Base-by-base conservation (phyloP, 2,329 filamentous ascomycete genomes). In the Lachnellula hyalina region DNA sequence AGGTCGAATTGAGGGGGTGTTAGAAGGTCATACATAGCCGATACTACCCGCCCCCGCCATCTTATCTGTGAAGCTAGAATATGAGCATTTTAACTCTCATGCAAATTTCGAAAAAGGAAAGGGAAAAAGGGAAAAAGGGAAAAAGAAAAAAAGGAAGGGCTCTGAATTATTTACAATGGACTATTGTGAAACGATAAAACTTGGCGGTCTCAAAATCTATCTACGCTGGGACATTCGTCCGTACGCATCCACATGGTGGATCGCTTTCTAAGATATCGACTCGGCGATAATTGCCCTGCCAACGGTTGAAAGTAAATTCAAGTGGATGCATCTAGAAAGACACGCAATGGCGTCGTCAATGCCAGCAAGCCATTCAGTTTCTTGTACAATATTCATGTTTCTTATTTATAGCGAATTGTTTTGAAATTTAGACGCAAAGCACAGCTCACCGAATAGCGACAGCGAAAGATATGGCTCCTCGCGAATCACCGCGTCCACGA, bases 401-500 rank as follows among this genome's bases (percentile, higher is more conserved):
- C 32, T 46, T 23, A 28, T 42, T 9, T 40, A 14, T 32, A 25
- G 5, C 17, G 36, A 14, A 38, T 25, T 21, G 44, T 47, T 47
- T 14, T 32, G 9, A 45, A 48, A 35, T 23, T 25, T 44, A 35
- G 45, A n/a, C 23, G 19, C 25, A 47, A 51, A 32, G 14, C 46
- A 45, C 21, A 21, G 40, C 4, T 9, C 15, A 23, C n/a, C 15
- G 45, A 17, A 44, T 49, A 49, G 42, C 46, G 51, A 50, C 23
- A 46, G 41, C 21, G 42, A 38, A 58, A 23, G 40, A 41, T 34
- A 67, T 65, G 64, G 59, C 59, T 54, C 55, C 61, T 45, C 59
- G 60, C 45, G 65, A 67, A 49, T 63, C 64, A 42, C 53, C 62
- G 47, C 56, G 61, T 35, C 58, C 53, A 44, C 53, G 66, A 56